These are phyloP conservation scores for Porphyra umbilicalis DNA, from an alignment of 31 red algal species.

Conservation along the genomic window DNA sequence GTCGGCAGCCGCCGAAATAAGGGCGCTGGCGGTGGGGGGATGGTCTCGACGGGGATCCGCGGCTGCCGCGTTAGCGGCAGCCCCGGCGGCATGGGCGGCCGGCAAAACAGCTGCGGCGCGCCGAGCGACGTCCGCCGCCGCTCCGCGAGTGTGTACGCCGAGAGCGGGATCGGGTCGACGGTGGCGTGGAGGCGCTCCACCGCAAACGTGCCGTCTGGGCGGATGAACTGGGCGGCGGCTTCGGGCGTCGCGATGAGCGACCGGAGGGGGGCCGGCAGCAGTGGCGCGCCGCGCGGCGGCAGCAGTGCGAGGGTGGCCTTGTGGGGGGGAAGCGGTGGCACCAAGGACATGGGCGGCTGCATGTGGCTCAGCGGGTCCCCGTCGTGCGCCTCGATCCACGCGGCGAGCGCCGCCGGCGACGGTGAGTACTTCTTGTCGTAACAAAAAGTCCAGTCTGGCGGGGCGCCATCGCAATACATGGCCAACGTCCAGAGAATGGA, in stretches of 20 bases:
- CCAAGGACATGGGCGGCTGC: constrained; percentile 32
- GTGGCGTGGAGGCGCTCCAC: constrained; percentile 12
- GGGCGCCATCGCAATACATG: constrained; percentile 66
- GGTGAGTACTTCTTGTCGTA: constrained; percentile 61
- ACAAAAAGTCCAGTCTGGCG: constrained; percentile 38
- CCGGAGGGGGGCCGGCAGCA: constrained; percentile 56
- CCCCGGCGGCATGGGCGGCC: constrained; percentile 18
- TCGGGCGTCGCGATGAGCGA: constrained; percentile 7
- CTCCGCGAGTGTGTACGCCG: constrained; percentile 32
- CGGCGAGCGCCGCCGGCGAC: constrained; percentile 14
- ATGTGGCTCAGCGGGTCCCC: constrained; percentile 29
- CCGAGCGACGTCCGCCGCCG: not conserved
- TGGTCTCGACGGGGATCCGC: constrained; percentile 3
- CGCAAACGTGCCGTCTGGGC: constrained; percentile 16
- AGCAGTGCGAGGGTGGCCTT: constrained; percentile 59
- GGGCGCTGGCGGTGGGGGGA: constrained; percentile 14
- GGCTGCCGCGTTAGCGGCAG: constrained; percentile 5
- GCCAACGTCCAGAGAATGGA: constrained; percentile 50
- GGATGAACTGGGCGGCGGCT: constrained; percentile 14
- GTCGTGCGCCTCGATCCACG: constrained; percentile 47
- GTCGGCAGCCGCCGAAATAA: constrained; percentile 13
- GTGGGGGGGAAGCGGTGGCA: constrained; percentile 44
- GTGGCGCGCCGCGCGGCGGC: constrained; percentile 35
- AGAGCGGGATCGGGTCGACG: constrained; percentile 26
- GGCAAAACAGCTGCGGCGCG: not conserved